Evolutionary conservation across 805 yeast genomes (phyloP).

Genomic region (Wickerhamiella musiphila): DNA sequence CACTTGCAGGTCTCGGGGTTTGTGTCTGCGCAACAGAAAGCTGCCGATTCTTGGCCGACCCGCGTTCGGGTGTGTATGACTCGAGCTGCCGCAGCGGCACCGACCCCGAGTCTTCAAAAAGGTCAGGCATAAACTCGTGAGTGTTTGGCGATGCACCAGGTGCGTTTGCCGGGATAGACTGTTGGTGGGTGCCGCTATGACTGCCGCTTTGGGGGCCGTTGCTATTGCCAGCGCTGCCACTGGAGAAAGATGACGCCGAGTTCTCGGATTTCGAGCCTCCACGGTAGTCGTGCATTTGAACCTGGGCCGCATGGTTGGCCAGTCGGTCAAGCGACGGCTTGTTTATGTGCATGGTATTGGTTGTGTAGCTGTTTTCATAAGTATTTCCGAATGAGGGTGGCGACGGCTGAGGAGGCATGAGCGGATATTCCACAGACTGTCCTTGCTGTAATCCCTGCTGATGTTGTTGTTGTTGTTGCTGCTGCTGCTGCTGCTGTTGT

Average conservation of each 20-base stretch:
- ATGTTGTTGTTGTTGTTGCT: slow-evolving; percentile 6
- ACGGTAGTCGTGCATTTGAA: not conserved
- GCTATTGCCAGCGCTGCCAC: not conserved
- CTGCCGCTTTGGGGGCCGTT: too few relatives aligned
- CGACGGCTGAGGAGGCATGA: too few relatives aligned
- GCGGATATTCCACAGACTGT: slow-evolving; percentile 1
- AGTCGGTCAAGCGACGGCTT: not conserved
- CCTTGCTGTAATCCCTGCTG: slow-evolving; percentile 6
- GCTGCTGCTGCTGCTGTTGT: slow-evolving; percentile 17
- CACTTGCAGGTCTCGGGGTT: not conserved
- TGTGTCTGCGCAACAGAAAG: not conserved
- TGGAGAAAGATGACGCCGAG: not conserved
- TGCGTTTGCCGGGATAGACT: not conserved
- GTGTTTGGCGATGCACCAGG: not conserved
- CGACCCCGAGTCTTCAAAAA: not conserved
- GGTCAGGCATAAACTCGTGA: not conserved
- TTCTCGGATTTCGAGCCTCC: slow-evolving; percentile 1
- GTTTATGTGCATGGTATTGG: too few relatives aligned
- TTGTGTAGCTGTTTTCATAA: too few relatives aligned
- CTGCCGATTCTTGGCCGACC: slow-evolving; percentile 14
- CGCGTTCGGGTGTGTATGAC: slow-evolving; percentile 50
- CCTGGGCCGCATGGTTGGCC: not conserved
- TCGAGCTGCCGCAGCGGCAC: slow-evolving; percentile 24
- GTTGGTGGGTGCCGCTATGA: too few relatives aligned
- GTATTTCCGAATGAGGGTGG: too few relatives aligned